Conservation (phyloP, 352 stramenopile genomes). For the Pythium folliculosum region DNA sequence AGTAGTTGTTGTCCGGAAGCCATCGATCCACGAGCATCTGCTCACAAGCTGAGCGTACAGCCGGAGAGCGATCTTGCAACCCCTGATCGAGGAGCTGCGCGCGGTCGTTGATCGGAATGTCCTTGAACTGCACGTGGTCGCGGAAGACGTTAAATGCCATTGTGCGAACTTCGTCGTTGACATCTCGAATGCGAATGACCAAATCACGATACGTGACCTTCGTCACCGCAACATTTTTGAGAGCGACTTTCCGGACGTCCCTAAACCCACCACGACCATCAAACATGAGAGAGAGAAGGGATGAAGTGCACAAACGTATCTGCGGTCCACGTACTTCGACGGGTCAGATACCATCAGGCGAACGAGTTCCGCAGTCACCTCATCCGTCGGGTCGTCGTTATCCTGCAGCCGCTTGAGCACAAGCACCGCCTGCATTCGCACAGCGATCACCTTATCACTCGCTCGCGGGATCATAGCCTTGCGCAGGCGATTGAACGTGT, state of each 20-base stretch:
- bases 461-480: slow-evolving; percentile 50
- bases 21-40: slow-evolving; percentile 73
- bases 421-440: slow-evolving; percentile 64
- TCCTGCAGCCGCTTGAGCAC: slow-evolving; percentile 65
- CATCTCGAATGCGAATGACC: slow-evolving; percentile 76
- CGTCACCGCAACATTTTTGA: slow-evolving; percentile 53
- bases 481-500: slow-evolving; percentile 38
- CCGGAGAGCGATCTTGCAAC: slow-evolving; percentile 59
- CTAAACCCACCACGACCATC: slow-evolving; percentile 25
- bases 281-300: background rate
- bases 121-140: slow-evolving; percentile 42
- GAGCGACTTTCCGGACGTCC: slow-evolving; percentile 67
- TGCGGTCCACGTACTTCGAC: slow-evolving; percentile 50
- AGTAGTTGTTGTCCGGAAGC: slow-evolving; percentile 58
- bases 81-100: slow-evolving; percentile 76
- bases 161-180: slow-evolving; percentile 64
- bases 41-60: slow-evolving; percentile 58
- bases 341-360: slow-evolving; percentile 71
- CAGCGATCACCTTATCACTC: slow-evolving; percentile 59
- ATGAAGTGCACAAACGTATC: too few species aligned
- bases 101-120: slow-evolving; percentile 68
- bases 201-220: slow-evolving; percentile 50
- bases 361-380: slow-evolving; percentile 47
- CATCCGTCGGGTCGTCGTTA: slow-evolving; percentile 38
- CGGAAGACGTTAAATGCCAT: slow-evolving; percentile 60